phyloP scores from a whole-genome alignment of 805 yeast genomes.

The Metschnikowia amazonensis region DNA sequence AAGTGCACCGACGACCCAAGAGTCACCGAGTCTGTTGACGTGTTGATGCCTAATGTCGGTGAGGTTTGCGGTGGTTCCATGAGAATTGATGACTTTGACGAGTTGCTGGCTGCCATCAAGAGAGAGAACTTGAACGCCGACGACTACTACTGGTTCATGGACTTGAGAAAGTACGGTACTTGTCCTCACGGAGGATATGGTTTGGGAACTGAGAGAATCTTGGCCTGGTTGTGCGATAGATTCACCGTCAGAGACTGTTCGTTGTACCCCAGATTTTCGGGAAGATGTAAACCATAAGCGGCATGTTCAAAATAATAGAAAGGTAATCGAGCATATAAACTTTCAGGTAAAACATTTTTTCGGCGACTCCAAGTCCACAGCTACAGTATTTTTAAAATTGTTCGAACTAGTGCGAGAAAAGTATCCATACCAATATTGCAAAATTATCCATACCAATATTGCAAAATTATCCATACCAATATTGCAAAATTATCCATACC shows the following conservation, averaged over 20 bases:
- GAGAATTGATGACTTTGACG: slow-evolving; percentile 85
- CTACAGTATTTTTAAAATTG: too few relatives aligned
- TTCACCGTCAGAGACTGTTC: slow-evolving; percentile 98
- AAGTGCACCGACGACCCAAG: slow-evolving; percentile 84
- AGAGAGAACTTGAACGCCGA: slow-evolving; percentile 84
- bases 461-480: too few relatives aligned
- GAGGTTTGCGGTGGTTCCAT: slow-evolving; percentile 98
- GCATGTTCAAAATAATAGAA: not conserved
- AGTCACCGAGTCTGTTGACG: slow-evolving; percentile 98
- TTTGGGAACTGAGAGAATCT: slow-evolving; percentile 93
- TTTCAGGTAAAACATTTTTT: not conserved
- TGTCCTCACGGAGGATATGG: slow-evolving; percentile 99
- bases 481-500: too few relatives aligned
- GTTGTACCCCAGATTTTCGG: slow-evolving; percentile 94
- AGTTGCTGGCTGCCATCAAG: slow-evolving; percentile 83
- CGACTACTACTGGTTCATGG: slow-evolving; percentile 94
- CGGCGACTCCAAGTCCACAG: not conserved
- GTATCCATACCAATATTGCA: too few relatives aligned
- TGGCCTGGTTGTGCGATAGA: slow-evolving; percentile 97
- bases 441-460: too few relatives aligned
- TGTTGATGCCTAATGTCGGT: slow-evolving; percentile 98
- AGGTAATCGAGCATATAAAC: not conserved
- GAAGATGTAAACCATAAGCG: slow-evolving; percentile 88
- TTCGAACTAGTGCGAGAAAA: too few relatives aligned
- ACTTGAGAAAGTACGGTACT: slow-evolving; percentile 94